Evolutionary conservation across 805 yeast species (phyloP).

Genomic region (Ogataea henricii): DNA sequence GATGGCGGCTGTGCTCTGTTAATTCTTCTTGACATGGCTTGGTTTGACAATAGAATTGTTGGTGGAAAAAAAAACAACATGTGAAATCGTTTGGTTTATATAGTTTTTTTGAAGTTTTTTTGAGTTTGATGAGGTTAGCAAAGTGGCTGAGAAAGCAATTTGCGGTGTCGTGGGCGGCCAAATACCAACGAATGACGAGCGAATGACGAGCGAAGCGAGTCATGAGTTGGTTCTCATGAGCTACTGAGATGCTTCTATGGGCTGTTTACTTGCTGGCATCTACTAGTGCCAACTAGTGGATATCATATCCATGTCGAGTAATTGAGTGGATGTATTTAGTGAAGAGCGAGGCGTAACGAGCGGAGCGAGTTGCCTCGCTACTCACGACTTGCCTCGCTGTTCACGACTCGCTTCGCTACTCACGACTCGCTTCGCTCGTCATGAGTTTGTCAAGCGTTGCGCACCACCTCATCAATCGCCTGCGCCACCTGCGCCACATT

Average conservation of each 20-base stretch:
- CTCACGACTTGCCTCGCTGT: not conserved
- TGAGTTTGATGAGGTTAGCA: not conserved
- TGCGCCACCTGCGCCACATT: constrained; percentile 80
- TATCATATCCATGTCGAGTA: too few relatives aligned
- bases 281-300: too few relatives aligned
- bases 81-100: not conserved
- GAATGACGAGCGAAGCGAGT: not conserved
- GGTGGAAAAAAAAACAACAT: not conserved
- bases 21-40: constrained; percentile 19
- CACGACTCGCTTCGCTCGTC: not conserved
- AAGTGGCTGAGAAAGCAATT: constrained; percentile 2
- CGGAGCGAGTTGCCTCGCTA: too few relatives aligned
- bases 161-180: not conserved
- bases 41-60: not conserved
- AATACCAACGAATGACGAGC: not conserved
- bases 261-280: too few relatives aligned
- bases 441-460: constrained; percentile 16
- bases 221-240: not conserved
- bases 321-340: too few relatives aligned
- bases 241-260: not conserved
- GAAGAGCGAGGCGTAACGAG: too few relatives aligned
- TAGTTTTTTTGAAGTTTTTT: not conserved
- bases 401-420: too few relatives aligned
- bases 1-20: constrained; percentile 10
- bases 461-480: constrained; percentile 78